A percentile compares a stretch with the other conserved stretches of the same genome.
Conservation (phyloP, 148 eudicot genomes). For the Dianthus caryophyllus region DNA sequence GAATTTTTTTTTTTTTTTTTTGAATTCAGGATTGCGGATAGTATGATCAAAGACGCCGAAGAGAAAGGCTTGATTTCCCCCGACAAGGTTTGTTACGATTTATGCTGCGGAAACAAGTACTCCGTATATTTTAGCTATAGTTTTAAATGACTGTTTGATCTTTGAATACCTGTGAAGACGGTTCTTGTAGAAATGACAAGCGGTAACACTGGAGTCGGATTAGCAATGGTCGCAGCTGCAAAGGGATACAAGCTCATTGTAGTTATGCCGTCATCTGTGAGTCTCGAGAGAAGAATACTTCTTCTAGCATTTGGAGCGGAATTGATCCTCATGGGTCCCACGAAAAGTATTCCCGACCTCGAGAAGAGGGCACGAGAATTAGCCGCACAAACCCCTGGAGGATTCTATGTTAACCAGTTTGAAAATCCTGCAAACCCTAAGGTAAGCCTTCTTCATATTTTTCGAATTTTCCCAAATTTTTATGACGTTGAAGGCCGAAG, state of each 20-base stretch:
- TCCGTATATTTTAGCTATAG: background rate
- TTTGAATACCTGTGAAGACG: constrained; percentile 36
- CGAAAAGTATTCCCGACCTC: constrained; percentile 47
- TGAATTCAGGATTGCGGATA: constrained; percentile 50
- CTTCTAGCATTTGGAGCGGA: constrained; percentile 74
- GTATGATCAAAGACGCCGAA: constrained; percentile 83
- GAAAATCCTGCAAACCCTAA: constrained; percentile 80
- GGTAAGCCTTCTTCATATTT: constrained; percentile 28
- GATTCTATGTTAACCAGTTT: constrained; percentile 54
- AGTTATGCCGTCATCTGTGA: constrained; percentile 58
- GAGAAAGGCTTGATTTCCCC: constrained; percentile 72
- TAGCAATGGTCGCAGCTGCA: constrained; percentile 77
- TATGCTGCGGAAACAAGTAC: too few relatives aligned
- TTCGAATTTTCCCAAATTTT: too few relatives aligned
- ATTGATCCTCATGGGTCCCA: constrained; percentile 44
- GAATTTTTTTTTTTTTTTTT: constrained; percentile 8
- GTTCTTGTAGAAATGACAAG: constrained; percentile 70
- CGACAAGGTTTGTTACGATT: constrained; percentile 65
- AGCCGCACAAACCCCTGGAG: constrained; percentile 50
- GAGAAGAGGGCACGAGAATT: constrained; percentile 47
- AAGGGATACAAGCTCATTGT: constrained; percentile 73
- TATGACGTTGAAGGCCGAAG: too few relatives aligned
- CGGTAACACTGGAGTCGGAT: constrained; percentile 89
- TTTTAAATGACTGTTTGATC: background rate
- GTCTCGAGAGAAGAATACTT: constrained; percentile 65